Conservation (phyloP, 495 filamentous ascomycete species). For the Rhizodiscina lignyota region DNA sequence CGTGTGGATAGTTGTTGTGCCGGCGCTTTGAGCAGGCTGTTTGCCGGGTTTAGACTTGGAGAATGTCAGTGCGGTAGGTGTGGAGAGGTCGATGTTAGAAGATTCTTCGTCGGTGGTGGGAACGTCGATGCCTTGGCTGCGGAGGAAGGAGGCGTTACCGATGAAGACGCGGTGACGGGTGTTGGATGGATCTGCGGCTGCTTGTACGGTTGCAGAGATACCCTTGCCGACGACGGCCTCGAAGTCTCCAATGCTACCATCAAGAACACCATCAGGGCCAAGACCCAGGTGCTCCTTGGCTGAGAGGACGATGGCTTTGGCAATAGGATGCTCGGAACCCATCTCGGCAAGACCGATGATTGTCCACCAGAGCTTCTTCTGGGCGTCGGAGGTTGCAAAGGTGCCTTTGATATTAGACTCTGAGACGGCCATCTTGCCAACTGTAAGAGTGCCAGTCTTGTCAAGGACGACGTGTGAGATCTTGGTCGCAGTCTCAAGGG, state of each 20-base stretch:
- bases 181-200: slow-evolving; percentile 44
- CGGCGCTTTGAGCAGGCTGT: slow-evolving; percentile 28
- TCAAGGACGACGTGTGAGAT: slow-evolving; percentile 93
- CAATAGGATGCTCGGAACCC: slow-evolving; percentile 89
- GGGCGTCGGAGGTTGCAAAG: slow-evolving; percentile 52
- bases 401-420: slow-evolving; percentile 43
- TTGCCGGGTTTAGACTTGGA: slow-evolving; percentile 16
- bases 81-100: slow-evolving; percentile 31
- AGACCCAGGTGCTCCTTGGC: slow-evolving; percentile 61
- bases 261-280: slow-evolving; percentile 52
- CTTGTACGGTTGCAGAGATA: slow-evolving; percentile 67
- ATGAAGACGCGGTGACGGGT: slow-evolving; percentile 62
- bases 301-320: slow-evolving; percentile 58
- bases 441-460: slow-evolving; percentile 92
- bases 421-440: slow-evolving; percentile 86
- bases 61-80: slow-evolving; percentile 8
- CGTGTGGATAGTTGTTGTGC: slow-evolving; percentile 79
- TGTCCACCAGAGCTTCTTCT: slow-evolving; percentile 81
- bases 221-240: slow-evolving; percentile 71
- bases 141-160: slow-evolving; percentile 65
- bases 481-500: slow-evolving; percentile 82
- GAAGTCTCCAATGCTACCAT: slow-evolving; percentile 74
- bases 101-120: slow-evolving; percentile 41
- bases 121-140: slow-evolving; percentile 46
- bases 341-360: slow-evolving; percentile 85